These are phyloP conservation scores for Pascua sp. DNA, from an alignment of 1,284 basidiomycete genomes.

Conservation along the genomic window DNA sequence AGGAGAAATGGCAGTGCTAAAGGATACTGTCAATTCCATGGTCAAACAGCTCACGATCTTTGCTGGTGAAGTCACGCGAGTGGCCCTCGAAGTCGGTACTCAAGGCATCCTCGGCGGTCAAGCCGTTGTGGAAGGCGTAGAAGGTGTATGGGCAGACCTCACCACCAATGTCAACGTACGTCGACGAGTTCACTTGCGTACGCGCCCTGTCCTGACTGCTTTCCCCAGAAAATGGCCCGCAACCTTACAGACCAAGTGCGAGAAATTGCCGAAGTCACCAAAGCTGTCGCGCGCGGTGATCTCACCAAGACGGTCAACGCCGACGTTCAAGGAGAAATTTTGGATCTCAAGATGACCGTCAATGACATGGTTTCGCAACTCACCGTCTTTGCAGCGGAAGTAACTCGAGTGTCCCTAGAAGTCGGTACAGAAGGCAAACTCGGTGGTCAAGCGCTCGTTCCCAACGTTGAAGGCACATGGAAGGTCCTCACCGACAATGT, in stretches of 20 bases:
- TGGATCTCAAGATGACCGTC: conserved; percentile 72
- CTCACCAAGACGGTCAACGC: conserved; percentile 85
- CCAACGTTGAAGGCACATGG: conserved; percentile 87
- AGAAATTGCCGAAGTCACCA: conserved; percentile 94
- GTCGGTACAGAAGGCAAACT: conserved; percentile 94
- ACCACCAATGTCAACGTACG: conserved; percentile 81
- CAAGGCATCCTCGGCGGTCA: conserved; percentile 91
- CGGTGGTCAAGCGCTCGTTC: conserved; percentile 86
- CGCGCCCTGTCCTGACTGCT: not conserved
- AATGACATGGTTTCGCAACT: conserved; percentile 53
- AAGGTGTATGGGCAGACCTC: conserved; percentile 90
- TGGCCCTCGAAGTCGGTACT: conserved; percentile 87
- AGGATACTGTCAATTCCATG: conserved; percentile 66
- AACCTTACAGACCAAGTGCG: conserved; percentile 96
- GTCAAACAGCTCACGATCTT: conserved; percentile 86
- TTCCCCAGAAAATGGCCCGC: conserved; percentile 70
- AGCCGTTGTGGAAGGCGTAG: conserved; percentile 84
- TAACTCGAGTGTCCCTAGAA: conserved; percentile 81
- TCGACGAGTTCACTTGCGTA: not conserved
- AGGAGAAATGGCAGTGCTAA: conserved; percentile 83
- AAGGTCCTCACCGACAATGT: conserved; percentile 92
- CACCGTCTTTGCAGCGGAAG: conserved; percentile 57
- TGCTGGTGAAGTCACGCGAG: conserved; percentile 90
- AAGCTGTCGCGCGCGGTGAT: conserved; percentile 91
- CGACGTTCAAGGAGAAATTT: conserved; percentile 95